These are phyloP conservation scores for Bipolaris bicolor DNA, from an alignment of 2,329 filamentous ascomycete species.

Conservation along the genomic window DNA sequence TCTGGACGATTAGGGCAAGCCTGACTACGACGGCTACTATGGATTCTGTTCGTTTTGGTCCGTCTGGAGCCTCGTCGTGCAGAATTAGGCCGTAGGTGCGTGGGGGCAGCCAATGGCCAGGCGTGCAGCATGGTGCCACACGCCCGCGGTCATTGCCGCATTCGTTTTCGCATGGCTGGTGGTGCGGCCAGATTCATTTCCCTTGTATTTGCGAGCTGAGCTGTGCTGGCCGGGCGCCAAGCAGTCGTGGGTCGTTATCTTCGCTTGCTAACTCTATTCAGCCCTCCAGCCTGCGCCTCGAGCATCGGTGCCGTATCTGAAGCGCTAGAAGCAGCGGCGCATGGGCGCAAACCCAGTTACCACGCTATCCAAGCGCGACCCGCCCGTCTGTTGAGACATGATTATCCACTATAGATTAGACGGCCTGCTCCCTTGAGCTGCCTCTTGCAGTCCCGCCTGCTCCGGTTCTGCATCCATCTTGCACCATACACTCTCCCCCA, in stretches of 20 bases:
- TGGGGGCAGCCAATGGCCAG: conserved; percentile 11
- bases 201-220: conserved; percentile 10
- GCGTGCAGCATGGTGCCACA: background rate
- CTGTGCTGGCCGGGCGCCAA: conserved; percentile 12
- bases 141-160: conserved; percentile 13
- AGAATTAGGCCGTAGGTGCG: background rate
- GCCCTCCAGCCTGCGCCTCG: conserved; percentile 7
- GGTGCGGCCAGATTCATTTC: conserved; percentile 5
- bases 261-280: conserved; percentile 13
- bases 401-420: conserved; percentile 21
- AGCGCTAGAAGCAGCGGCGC: conserved; percentile 17
- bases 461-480: background rate
- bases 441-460: conserved; percentile 1
- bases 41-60: background rate
- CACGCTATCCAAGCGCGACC: conserved; percentile 21
- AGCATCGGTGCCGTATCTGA: conserved; percentile 10
- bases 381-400: conserved; percentile 21
- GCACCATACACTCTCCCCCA: background rate
- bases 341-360: conserved; percentile 17
- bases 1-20: too few species aligned
- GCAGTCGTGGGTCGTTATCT: conserved; percentile 14
- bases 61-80: background rate
- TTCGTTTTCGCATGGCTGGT: conserved; percentile 4
- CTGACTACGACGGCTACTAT: background rate
- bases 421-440: conserved; percentile 6